Conservation (phyloP, 306 rosid genomes). For the Citrullus amarus region DNA sequence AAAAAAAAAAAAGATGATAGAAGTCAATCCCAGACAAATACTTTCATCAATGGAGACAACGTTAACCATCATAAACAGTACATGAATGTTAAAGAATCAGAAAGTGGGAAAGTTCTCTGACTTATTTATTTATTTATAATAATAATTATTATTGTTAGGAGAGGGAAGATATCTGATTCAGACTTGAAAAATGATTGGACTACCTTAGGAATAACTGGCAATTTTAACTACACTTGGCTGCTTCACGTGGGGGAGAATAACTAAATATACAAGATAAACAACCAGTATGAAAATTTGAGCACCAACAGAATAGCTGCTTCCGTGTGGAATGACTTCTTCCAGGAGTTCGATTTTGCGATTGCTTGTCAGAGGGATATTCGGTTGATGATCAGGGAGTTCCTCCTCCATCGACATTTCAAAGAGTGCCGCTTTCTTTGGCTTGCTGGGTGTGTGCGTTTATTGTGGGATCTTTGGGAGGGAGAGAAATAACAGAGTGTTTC, state of each 20-base stretch:
- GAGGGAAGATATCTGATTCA: background rate
- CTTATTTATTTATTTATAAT: background rate
- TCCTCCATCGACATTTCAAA: too few species aligned
- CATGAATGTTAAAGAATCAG: background rate
- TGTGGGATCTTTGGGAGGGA: too few species aligned
- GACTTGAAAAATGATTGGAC: background rate
- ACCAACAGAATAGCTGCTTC: too few species aligned
- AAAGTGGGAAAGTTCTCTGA: background rate
- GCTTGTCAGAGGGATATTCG: too few species aligned
- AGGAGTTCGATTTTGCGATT: too few species aligned
- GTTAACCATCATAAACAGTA: background rate
- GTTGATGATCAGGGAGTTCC: too few species aligned
- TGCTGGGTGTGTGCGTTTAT: too few species aligned
- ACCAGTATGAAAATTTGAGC: background rate
- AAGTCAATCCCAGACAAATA: background rate
- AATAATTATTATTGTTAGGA: background rate
- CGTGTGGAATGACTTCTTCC: too few species aligned
- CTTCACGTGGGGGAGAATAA: background rate
- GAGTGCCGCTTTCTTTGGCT: too few species aligned
- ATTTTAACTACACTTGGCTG: background rate
- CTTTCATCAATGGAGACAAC: background rate
- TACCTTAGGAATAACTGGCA: background rate
- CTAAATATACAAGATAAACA: background rate
- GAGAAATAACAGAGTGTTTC: too few species aligned
- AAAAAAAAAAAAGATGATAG: background rate